Evolutionary conservation across 148 eudicot species (phyloP).

Genomic region (Cornus controversa): DNA sequence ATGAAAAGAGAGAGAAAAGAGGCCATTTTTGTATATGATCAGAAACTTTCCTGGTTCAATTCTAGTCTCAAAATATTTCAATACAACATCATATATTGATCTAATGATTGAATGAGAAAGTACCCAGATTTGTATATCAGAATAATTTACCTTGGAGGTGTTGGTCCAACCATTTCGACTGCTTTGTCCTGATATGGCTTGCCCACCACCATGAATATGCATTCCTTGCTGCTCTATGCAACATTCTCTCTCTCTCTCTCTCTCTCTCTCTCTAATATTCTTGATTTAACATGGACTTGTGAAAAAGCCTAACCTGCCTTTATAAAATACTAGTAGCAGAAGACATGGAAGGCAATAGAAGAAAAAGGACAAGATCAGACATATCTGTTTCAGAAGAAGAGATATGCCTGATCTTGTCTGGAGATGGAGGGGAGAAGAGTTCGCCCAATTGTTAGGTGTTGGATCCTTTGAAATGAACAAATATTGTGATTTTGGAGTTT

Average conservation of each 20-base stretch:
- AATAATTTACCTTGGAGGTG: conserved; percentile 53
- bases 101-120: not conserved
- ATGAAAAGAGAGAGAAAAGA: not conserved
- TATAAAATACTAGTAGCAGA: not conserved
- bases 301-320: not conserved
- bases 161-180: conserved; percentile 90
- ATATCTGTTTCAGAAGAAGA: not conserved
- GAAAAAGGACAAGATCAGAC: not conserved
- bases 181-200: conserved; percentile 83
- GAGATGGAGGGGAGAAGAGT: conserved; percentile 13
- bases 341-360: not conserved
- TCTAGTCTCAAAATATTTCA: not conserved
- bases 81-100: not conserved
- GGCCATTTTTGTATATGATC: not conserved
- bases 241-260: conserved; percentile 40
- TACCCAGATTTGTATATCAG: conserved; percentile 9
- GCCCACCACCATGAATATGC: conserved; percentile 99
- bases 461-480: conserved; percentile 6
- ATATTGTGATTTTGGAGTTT: no score
- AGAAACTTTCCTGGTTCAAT: not conserved
- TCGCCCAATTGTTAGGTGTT: conserved; percentile 12
- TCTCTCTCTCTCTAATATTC: not conserved
- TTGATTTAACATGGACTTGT: not conserved
- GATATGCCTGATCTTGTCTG: not conserved
- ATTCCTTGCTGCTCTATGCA: conserved; percentile 81